A percentile compares a stretch with the other conserved stretches of the same genome.
Evolutionary conservation across 441 rosid genomes (phyloP).

Genomic region (Euphorbia neoarborescens): DNA sequence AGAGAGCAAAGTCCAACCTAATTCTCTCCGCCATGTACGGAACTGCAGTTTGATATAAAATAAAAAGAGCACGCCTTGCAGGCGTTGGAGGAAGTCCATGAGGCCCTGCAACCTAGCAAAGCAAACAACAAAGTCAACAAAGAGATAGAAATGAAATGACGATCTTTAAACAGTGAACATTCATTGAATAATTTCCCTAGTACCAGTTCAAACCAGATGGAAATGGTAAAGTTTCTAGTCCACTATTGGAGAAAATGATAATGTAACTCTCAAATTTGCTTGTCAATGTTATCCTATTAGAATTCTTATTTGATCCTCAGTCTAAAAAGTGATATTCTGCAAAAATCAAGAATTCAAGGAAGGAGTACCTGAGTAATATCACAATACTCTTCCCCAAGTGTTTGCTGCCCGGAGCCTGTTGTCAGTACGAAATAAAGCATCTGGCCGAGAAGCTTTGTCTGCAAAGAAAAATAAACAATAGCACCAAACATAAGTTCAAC

Average conservation of each 20-base stretch:
- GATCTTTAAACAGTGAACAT: not conserved
- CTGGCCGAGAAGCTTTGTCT: conserved; percentile 83
- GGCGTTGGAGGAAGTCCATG: conserved; percentile 83
- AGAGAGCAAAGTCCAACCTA: conserved; percentile 35
- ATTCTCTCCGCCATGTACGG: conserved; percentile 84
- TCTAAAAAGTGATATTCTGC: not conserved
- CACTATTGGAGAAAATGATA: not conserved
- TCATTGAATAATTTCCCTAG: not conserved
- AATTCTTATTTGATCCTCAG: not conserved
- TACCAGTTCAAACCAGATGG: not conserved
- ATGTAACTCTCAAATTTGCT: not conserved
- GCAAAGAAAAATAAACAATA: conserved; percentile 17
- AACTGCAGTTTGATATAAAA: conserved; percentile 64
- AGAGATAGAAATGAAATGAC: no score
- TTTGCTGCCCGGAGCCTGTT: conserved; percentile 88
- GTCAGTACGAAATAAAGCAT: conserved; percentile 85
- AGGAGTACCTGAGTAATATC: conserved; percentile 74
- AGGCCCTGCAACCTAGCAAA: conserved; percentile 59
- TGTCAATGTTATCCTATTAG: not conserved
- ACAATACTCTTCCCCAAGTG: conserved; percentile 91
- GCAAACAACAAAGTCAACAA: conserved; percentile 7
- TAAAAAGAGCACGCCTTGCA: conserved; percentile 81
- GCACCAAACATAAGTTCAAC: not conserved
- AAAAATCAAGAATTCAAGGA: not conserved
- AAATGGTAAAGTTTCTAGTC: not conserved